Evolutionary conservation across 1,284 basidiomycete species (phyloP).

Genomic region (Pseudozyma sp.): DNA sequence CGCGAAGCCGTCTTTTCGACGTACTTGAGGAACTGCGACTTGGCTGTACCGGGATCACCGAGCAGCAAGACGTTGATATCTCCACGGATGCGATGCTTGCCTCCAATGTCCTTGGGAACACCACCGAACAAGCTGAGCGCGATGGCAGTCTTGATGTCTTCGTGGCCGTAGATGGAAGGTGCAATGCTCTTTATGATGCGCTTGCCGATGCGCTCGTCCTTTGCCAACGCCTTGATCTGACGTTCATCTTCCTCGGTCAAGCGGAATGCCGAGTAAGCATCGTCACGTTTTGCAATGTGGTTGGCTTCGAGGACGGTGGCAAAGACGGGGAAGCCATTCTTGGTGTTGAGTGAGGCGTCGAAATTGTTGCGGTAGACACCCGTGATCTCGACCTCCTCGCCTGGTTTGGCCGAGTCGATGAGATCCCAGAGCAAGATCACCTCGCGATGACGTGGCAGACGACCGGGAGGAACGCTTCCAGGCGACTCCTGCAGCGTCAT

Average conservation of each 20-base stretch:
- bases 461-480: constrained; percentile 96
- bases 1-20: constrained; percentile 97
- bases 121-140: constrained; percentile 95
- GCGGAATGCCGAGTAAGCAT: constrained; percentile 90
- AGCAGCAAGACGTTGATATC: constrained; percentile 97
- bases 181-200: constrained; percentile 98
- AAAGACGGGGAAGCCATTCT: constrained; percentile 99
- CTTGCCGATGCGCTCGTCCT: constrained; percentile 93
- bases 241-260: constrained; percentile 96
- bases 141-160: constrained; percentile 97
- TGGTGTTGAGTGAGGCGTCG: constrained; percentile 95
- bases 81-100: constrained; percentile 94
- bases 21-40: constrained; percentile 99
- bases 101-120: constrained; percentile 92
- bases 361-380: constrained; percentile 99
- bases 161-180: constrained; percentile 97
- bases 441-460: constrained; percentile 93
- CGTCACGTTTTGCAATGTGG: constrained; percentile 87
- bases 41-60: constrained; percentile 97
- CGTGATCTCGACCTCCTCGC: constrained; percentile 92
- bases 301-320: constrained; percentile 98
- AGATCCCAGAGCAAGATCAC: constrained; percentile 97
- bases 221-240: constrained; percentile 84
- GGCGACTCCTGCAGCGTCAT: constrained; percentile 99
- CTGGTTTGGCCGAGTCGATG: constrained; percentile 96